phyloP scores from a whole-genome alignment of 2,329 filamentous ascomycete species.

The Curvularia hawaiiensis region DNA sequence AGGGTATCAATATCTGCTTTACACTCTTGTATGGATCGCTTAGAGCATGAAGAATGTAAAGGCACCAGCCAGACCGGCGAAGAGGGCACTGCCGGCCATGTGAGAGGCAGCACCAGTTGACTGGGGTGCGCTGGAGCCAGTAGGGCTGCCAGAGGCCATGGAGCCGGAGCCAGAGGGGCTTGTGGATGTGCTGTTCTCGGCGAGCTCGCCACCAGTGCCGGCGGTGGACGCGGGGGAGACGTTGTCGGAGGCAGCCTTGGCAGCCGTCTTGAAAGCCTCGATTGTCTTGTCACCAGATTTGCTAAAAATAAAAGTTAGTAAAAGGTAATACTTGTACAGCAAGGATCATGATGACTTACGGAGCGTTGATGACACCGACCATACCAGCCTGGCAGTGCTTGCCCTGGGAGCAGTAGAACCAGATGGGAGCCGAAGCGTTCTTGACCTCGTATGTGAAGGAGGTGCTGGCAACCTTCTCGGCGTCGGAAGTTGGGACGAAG shows the following conservation, averaged over 20 bases:
- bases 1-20: constrained; percentile 22
- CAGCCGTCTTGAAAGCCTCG: constrained; percentile 33
- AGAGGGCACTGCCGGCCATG: constrained; percentile 29
- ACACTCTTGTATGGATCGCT: constrained; percentile 9
- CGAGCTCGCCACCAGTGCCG: constrained; percentile 34
- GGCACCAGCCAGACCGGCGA: constrained; percentile 36
- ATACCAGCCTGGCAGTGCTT: constrained; percentile 48
- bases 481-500: constrained; percentile 38
- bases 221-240: constrained; percentile 32
- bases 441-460: constrained; percentile 43
- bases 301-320: constrained; percentile 23
- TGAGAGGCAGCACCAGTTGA: constrained; percentile 36
- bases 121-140: constrained; percentile 5
- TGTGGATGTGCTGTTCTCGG: constrained; percentile 23
- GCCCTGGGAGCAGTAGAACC: constrained; percentile 50
- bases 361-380: constrained; percentile 49
- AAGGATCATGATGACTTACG: constrained; percentile 33
- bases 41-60: constrained; percentile 42
- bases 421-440: constrained; percentile 46
- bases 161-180: constrained; percentile 9
- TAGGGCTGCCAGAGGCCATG: constrained; percentile 16
- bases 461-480: constrained; percentile 28
- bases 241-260: constrained; percentile 25
- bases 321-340: not conserved
- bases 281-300: constrained; percentile 29